These are phyloP conservation scores for Iris macrosiphon DNA, from an alignment of 106 monocot species.

Conservation along the genomic window DNA sequence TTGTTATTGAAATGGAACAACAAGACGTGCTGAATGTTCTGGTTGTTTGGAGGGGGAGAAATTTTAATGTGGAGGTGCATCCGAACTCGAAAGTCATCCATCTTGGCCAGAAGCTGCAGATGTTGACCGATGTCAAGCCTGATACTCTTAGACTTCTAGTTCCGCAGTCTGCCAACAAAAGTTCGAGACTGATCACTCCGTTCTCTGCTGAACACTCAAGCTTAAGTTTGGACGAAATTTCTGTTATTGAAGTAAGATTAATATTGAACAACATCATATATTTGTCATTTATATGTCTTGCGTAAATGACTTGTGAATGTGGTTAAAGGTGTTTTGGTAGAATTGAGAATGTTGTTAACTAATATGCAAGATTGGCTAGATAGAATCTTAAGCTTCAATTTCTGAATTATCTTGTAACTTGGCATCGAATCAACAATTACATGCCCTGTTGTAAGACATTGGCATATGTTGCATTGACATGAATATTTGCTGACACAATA, in stretches of 20 bases:
- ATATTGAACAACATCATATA: neutral
- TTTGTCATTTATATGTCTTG: neutral
- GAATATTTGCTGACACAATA: no score
- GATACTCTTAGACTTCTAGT: conserved; percentile 79
- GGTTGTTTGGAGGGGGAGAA: conserved; percentile 65
- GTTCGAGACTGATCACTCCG: conserved; percentile 58
- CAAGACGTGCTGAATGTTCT: conserved; percentile 18
- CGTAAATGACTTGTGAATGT: no score
- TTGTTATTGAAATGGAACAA: conserved; percentile 34
- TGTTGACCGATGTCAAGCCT: conserved; percentile 66
- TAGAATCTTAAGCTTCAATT: no score
- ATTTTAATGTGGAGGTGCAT: conserved; percentile 44
- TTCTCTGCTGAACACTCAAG: conserved; percentile 57
- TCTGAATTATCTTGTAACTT: no score
- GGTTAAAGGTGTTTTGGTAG: no score
- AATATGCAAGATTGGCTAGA: no score
- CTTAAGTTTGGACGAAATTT: conserved; percentile 53
- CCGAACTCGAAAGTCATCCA: conserved; percentile 41
- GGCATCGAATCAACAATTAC: no score
- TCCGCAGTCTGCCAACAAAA: conserved; percentile 43
- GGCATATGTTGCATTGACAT: no score
- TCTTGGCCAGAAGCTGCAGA: conserved; percentile 56
- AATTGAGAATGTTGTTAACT: no score
- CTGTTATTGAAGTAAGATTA: conserved; percentile 46
- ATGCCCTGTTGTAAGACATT: no score